These are phyloP conservation scores for Drechmeria coniospora DNA, from an alignment of 2,329 filamentous ascomycete species.

Conservation along the genomic window DNA sequence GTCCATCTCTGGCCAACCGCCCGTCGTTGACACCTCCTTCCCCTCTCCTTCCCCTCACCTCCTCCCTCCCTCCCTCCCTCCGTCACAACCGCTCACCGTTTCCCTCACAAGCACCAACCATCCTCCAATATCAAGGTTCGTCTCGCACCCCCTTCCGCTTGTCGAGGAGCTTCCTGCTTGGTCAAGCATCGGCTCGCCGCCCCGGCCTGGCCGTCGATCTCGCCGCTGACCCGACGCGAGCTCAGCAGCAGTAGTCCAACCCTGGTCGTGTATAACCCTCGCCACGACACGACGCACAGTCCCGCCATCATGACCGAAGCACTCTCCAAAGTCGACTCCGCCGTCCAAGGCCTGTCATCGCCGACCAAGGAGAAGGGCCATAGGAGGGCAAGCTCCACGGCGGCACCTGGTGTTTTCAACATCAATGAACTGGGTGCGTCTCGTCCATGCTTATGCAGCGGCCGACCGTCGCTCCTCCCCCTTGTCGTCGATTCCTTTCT, in stretches of 20 bases:
- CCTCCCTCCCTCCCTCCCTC: slow-evolving; percentile 10
- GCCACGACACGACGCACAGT: slow-evolving; percentile 6
- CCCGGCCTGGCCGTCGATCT: not conserved
- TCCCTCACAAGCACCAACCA: slow-evolving; percentile 7
- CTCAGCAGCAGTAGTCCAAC: no score
- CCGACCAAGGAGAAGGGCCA: slow-evolving; percentile 51
- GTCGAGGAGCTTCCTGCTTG: not conserved
- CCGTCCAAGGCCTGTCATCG: slow-evolving; percentile 63
- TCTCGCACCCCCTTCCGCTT: not conserved
- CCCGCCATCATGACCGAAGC: slow-evolving; percentile 29
- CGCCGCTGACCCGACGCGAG: no score
- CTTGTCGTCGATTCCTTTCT: no score
- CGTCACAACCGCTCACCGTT: slow-evolving; percentile 13
- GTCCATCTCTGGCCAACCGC: no score
- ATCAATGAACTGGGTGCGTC: slow-evolving; percentile 77
- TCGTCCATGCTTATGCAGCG: no score
- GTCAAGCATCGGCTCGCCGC: not conserved
- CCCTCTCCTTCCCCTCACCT: slow-evolving; percentile 11
- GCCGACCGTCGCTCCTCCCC: no score
- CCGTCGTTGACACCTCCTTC: slow-evolving; percentile 16
- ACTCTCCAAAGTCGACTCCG: slow-evolving; percentile 82
- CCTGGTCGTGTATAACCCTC: not conserved
- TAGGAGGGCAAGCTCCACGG: slow-evolving; percentile 57
- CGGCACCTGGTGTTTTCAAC: slow-evolving; percentile 52
- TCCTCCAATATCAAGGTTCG: no score